These are phyloP conservation scores for Ochromonas danica DNA, from an alignment of 108 stramenopile species.

Conservation along the genomic window DNA sequence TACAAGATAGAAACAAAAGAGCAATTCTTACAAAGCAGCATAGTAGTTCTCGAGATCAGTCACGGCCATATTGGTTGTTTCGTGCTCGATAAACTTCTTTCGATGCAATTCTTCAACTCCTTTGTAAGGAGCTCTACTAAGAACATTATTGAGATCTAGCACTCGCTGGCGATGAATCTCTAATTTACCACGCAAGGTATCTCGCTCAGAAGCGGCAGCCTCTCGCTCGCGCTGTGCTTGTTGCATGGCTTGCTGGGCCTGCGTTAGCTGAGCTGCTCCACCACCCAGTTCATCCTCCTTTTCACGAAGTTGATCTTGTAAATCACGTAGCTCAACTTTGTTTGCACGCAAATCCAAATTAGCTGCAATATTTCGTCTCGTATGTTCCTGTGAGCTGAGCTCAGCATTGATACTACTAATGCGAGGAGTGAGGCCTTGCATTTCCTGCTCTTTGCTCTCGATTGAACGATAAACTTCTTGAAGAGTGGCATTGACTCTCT, in stretches of 20 bases:
- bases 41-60: slow-evolving; percentile 87
- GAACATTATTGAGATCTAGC: neutral
- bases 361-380: neutral
- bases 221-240: neutral
- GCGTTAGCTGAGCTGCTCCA: neutral
- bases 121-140: slow-evolving; percentile 52
- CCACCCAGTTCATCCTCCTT: neutral
- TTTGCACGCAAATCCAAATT: neutral
- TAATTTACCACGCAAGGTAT: neutral
- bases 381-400: neutral
- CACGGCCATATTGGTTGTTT: slow-evolving; percentile 85
- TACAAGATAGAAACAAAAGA: neutral
- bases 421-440: neutral
- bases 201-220: neutral
- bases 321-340: neutral
- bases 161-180: neutral
- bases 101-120: slow-evolving; percentile 83
- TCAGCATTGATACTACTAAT: neutral
- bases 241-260: neutral
- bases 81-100: slow-evolving; percentile 72
- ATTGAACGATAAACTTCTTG: neutral
- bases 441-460: neutral
- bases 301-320: neutral
- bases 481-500: too few relatives aligned
- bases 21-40: slow-evolving; percentile 32